phyloP scores from a whole-genome alignment of 1,139 yeast genomes.

The Debaryomyces coudertii region DNA sequence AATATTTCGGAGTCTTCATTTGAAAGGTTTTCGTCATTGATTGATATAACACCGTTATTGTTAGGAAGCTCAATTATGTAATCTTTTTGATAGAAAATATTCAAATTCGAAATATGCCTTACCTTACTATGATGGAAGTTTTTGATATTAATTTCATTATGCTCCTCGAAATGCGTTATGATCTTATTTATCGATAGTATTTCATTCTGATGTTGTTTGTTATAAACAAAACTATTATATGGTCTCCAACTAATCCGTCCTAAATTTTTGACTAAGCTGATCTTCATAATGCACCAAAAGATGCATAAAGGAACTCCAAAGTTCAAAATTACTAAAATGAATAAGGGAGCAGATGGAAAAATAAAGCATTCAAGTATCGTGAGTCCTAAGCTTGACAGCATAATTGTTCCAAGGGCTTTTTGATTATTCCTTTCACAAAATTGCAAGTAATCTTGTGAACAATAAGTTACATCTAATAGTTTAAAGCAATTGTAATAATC shows the following conservation, averaged over 20 bases:
- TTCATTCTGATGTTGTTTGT: conserved; percentile 32
- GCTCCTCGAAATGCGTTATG: conserved; percentile 44
- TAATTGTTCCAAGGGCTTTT: neutral
- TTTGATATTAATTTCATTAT: conserved; percentile 40
- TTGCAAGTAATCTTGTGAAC: conserved; percentile 16
- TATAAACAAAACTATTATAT: conserved; percentile 27
- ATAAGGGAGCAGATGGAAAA: conserved; percentile 18
- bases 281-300: conserved; percentile 15
- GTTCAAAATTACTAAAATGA: conserved; percentile 15
- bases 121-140: conserved; percentile 43
- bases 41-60: conserved; percentile 5
- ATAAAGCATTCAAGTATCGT: conserved; percentile 6
- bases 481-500: conserved; percentile 40
- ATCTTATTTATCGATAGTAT: conserved; percentile 33
- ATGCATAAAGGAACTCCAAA: conserved; percentile 10
- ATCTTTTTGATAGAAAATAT: conserved; percentile 26
- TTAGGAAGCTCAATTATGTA: conserved; percentile 33
- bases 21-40: neutral
- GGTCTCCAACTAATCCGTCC: conserved; percentile 42
- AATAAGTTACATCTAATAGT: conserved; percentile 32
- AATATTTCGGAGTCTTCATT: conserved; percentile 15
- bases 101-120: conserved; percentile 23
- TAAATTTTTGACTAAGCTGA: conserved; percentile 22
- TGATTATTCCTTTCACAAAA: neutral
- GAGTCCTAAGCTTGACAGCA: neutral